Base-by-base conservation (phyloP, 2,329 filamentous ascomycete species). In the Grosmannia serpens region DNA sequence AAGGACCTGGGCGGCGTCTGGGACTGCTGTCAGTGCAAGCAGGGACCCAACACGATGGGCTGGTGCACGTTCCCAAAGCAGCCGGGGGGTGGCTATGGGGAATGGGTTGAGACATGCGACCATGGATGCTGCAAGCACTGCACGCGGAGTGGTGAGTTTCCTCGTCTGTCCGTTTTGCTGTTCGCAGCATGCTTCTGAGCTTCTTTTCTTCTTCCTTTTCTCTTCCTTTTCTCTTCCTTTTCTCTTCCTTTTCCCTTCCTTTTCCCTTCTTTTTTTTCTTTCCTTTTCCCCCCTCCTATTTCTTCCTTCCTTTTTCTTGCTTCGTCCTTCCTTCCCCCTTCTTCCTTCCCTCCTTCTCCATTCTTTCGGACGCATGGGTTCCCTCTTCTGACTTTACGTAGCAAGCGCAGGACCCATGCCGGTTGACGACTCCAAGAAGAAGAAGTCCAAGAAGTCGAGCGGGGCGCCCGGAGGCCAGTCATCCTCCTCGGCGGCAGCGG, bases 41-140 rank as follows among this genome's bases (percentile, higher is more conserved):
- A 76, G 46, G 77, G 77, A 0, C 76, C 78, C 22, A 82, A 83
- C 64, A 73, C 68, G 1, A 70, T 73, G 60, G 80, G 79, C 8
- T 82, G 79, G 79, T 83, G 80, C 65, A 73, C 70, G 11, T 74
- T 73, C 58, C 44, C 67, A 53, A 64, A 63, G 33, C 64, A 68
- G 62, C 59, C 66, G 54, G 67, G 66, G 55, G 73, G 71, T 1
- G 65, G 65, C 57, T 65, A 66, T 13, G 62, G 68, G 24, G 74
- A 76, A 57, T 65, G 69, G 24, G 66, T 73, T 53, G 69, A 75
- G 57, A 68, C 72, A 1, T 82, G 79, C 59, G 77, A 78, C 56
- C 79, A 82, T 60, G 77, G 76, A 17, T 81, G 78, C 63, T 82
- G 79, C 64, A 71, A 70, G 57, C 71, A 73, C 29, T 82, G 79